phyloP scores from a whole-genome alignment of 495 filamentous ascomycete species.

The Hypoxylon fuscum region DNA sequence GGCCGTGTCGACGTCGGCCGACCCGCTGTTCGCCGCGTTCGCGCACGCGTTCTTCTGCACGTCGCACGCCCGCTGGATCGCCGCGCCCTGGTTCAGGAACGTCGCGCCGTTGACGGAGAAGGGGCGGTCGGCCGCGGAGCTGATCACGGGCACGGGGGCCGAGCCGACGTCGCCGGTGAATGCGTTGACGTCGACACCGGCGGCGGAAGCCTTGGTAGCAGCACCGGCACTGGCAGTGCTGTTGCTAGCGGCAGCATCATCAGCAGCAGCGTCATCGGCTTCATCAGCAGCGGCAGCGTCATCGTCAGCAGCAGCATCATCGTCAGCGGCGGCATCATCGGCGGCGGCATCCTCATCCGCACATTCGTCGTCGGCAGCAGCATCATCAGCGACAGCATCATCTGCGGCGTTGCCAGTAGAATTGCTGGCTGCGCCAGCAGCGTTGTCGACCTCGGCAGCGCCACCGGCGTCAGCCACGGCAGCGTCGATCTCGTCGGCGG shows the following conservation, averaged over 20 bases:
- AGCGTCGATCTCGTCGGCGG: constrained; percentile 62
- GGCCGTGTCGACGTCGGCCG: constrained; percentile 41
- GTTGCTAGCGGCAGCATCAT: neutral
- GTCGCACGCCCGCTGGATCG: constrained; percentile 62
- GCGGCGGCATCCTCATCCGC: constrained; percentile 50
- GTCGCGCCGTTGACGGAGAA: constrained; percentile 64
- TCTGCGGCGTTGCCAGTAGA: constrained; percentile 1
- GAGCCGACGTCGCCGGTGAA: constrained; percentile 67
- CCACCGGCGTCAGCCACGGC: constrained; percentile 58
- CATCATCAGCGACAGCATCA: constrained; percentile 10
- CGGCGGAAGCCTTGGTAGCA: constrained; percentile 7
- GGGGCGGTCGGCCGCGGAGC: constrained; percentile 55
- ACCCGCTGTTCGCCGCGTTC: constrained; percentile 63
- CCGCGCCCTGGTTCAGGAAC: constrained; percentile 61
- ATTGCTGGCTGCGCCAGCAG: neutral
- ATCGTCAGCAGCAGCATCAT: constrained; percentile 49
- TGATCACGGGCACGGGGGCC: constrained; percentile 58
- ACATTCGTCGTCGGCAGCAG: constrained; percentile 29
- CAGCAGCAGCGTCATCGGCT: neutral
- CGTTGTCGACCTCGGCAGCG: constrained; percentile 23
- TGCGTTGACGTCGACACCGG: constrained; percentile 60
- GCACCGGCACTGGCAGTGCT: constrained; percentile 1
- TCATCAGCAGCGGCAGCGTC: constrained; percentile 10
- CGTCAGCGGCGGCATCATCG: constrained; percentile 41
- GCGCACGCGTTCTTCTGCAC: constrained; percentile 66